These are phyloP conservation scores for Scenedesmus sp. DNA, from an alignment of 163 green algal species.

Conservation along the genomic window DNA sequence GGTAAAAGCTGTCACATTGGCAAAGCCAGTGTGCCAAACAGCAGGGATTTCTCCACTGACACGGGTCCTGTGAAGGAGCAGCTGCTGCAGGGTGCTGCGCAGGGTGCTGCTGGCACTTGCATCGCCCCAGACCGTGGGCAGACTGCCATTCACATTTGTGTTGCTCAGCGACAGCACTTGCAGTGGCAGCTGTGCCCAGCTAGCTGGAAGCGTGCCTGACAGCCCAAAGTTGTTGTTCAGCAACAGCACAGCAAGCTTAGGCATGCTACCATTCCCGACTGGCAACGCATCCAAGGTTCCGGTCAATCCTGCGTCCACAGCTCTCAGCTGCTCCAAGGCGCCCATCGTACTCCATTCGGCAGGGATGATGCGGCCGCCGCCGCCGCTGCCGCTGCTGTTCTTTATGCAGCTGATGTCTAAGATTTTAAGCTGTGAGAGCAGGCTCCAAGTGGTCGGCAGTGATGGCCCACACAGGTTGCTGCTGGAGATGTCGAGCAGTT, in stretches of 20 bases:
- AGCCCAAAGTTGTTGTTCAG: not conserved
- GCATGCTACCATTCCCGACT: not conserved
- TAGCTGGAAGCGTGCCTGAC: not conserved
- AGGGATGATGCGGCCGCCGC: not conserved
- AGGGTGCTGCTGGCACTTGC: not conserved
- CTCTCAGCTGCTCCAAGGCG: not conserved
- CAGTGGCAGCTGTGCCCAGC: not conserved
- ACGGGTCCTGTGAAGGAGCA: conserved; percentile 9
- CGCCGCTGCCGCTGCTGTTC: not conserved
- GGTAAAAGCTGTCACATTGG: not conserved
- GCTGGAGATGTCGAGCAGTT: conserved; percentile 10
- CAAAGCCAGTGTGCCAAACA: not conserved
- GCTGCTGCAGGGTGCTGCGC: not conserved
- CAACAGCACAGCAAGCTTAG: not conserved
- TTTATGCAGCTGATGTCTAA: conserved; percentile 33
- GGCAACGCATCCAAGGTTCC: not conserved
- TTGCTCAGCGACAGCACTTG: not conserved
- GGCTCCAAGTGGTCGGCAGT: not conserved
- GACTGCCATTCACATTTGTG: not conserved
- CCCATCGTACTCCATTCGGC: not conserved
- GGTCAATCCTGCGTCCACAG: not conserved
- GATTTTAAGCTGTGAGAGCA: not conserved
- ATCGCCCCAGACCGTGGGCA: not conserved
- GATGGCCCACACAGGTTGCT: not conserved
- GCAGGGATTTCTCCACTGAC: not conserved